Conservation (phyloP, 768 basidiomycete species). For the Tremella mesenterica region DNA sequence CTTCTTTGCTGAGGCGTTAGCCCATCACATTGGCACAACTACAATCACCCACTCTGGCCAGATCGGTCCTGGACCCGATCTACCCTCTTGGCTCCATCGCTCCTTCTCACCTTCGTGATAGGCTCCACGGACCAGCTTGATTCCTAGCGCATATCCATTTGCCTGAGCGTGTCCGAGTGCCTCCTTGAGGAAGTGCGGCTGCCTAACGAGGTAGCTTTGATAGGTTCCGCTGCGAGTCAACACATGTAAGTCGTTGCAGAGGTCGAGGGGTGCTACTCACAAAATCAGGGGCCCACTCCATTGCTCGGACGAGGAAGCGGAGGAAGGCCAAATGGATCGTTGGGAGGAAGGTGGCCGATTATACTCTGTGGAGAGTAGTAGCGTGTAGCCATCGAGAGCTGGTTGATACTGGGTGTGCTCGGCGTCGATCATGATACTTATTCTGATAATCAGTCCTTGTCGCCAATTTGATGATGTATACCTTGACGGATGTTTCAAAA, state of each 20-base stretch:
- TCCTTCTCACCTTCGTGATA: constrained; percentile 68
- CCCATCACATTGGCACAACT: no score
- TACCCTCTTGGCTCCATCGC: constrained; percentile 37
- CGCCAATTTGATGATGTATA: constrained; percentile 8
- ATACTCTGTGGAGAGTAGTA: constrained; percentile 66
- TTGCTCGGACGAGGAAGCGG: constrained; percentile 5
- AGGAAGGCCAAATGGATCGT: not conserved
- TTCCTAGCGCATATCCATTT: constrained; percentile 66
- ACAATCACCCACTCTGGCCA: constrained; percentile 36
- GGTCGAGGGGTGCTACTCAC: constrained; percentile 11
- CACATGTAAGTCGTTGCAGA: not conserved
- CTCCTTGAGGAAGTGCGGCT: constrained; percentile 57
- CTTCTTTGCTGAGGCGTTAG: constrained; percentile 23
- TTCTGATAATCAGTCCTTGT: constrained; percentile 45
- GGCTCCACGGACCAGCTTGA: constrained; percentile 88
- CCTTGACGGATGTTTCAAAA: constrained; percentile 50
- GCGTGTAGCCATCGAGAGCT: constrained; percentile 70
- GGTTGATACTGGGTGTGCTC: constrained; percentile 63
- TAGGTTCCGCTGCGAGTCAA: constrained; percentile 59
- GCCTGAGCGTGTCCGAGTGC: constrained; percentile 59
- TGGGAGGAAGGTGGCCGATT: no score
- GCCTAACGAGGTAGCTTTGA: constrained; percentile 80
- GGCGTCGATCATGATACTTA: constrained; percentile 72
- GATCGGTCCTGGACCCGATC: constrained; percentile 39
- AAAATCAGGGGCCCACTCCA: constrained; percentile 31